phyloP scores from a whole-genome alignment of 208 protist species.

The Leishmania major region DNA sequence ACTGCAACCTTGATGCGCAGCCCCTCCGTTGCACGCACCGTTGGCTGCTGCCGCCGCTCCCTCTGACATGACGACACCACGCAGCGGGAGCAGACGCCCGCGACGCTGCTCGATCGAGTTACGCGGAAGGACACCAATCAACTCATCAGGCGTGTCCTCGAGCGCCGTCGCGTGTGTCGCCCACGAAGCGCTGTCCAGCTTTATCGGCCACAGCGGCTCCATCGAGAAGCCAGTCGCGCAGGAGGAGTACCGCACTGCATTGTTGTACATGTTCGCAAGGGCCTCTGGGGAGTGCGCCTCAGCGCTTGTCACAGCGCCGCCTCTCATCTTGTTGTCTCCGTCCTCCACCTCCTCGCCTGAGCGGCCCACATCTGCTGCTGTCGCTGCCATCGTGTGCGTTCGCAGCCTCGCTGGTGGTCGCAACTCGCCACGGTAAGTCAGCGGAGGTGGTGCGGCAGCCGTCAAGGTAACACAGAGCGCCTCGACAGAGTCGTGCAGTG shows the following conservation, averaged over 20 bases:
- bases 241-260: constrained; percentile 19
- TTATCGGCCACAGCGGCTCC: constrained; percentile 1
- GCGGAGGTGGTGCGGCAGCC: constrained; percentile 40
- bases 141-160: constrained; percentile 7
- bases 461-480: constrained; percentile 47
- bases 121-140: constrained; percentile 28
- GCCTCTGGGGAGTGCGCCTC: neutral
- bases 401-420: constrained; percentile 24
- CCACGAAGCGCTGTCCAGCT: neutral
- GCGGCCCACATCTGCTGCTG: neutral
- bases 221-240: constrained; percentile 17
- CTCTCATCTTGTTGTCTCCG: neutral
- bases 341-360: neutral
- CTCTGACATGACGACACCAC: neutral
- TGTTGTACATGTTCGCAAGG: constrained; percentile 24
- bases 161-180: constrained; percentile 10
- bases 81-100: constrained; percentile 27
- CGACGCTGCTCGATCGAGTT: constrained; percentile 24
- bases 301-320: neutral
- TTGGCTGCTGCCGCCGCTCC: neutral
- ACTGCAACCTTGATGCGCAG: neutral
- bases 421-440: constrained; percentile 50
- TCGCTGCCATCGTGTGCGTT: neutral
- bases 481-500: constrained; percentile 40
- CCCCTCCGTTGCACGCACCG: neutral